Evolutionary conservation across 2,329 filamentous ascomycete genomes (phyloP).

Genomic region (Zymoseptoria brevis): DNA sequence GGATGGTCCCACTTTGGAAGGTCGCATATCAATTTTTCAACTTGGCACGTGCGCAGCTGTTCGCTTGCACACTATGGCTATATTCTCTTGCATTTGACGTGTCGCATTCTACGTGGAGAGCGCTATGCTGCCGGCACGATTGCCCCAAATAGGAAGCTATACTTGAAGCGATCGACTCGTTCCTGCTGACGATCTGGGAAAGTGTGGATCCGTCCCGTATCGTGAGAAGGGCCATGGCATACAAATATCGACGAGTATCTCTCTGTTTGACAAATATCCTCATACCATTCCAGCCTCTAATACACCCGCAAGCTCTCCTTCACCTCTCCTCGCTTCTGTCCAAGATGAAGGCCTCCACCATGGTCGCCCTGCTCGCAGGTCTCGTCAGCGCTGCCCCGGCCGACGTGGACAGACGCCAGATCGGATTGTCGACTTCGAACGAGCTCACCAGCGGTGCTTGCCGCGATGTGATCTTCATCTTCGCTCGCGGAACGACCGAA

Average conservation of each 20-base stretch:
- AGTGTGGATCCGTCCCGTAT: neutral
- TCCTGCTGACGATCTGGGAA: neutral
- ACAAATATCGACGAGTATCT: neutral
- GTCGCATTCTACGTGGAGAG: neutral
- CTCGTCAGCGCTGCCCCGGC: neutral
- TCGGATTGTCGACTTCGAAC: constrained; percentile 12
- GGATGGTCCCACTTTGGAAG: neutral
- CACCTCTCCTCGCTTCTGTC: neutral
- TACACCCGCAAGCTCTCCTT: neutral
- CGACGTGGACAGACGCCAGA: neutral
- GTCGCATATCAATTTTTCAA: neutral
- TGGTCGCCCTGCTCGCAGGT: neutral
- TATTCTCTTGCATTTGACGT: neutral
- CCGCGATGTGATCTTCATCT: constrained; percentile 46
- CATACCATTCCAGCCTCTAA: neutral
- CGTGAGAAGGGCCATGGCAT: neutral
- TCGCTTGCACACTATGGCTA: neutral
- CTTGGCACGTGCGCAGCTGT: neutral
- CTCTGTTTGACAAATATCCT: neutral
- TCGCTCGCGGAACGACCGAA: constrained; percentile 51
- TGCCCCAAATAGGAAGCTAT: neutral
- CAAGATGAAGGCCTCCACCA: neutral
- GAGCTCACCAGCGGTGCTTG: constrained; percentile 29
- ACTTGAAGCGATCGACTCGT: neutral
- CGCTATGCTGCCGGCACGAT: neutral